Evolutionary conservation across 306 rosid species (phyloP), one percentile per base, ranked within the genome.

Genomic region (Malus fusca): DNA sequence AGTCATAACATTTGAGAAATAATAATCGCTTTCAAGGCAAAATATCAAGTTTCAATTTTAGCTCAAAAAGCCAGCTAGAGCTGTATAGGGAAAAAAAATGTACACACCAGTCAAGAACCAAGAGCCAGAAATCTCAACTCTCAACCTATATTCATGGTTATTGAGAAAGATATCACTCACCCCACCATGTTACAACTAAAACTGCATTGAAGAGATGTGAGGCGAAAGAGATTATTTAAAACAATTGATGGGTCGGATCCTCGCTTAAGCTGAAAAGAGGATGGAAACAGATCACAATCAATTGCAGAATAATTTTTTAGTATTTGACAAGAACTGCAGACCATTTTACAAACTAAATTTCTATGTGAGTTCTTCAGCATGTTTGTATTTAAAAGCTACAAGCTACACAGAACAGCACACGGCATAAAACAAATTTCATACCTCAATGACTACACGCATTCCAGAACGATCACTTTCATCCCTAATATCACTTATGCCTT

Each of bases 161-260:
- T 56, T 31, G 14, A 28, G 37, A 58, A 19, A 44, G 72, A 71
- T 71, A 73, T 53, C 75, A 88, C 97, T 92, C 85, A 95, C 98
- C 98, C 96, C 76, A 92, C 99, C 97, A 95, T 92, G 82, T 95
- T 95, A 81, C 99, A 95, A 87, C 92, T 92, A 84, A 95, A 95
- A 73, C 96, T 71, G 58, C 97, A 88, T 77, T 88, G 97, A 74
- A 92, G 92, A 75, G 97, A 82, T 52, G 97, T 95, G 44, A 95
- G 81, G 37, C 99, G 93, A 79, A 85, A 95, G 64, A 92, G 91
- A 87, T 92, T 92, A 87, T 95, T 95, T 73, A 89, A 73, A 77
- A 95, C 89, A 85, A 95, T 85, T 69, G 86, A 85, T 79, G 97
- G 91, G 42, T 92, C 97, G 17, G 92, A 86, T 84, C 97, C 97